Evolutionary conservation across 192 early-diverging fungal species (phyloP).

Genomic region (Umbelopsis isabellina): DNA sequence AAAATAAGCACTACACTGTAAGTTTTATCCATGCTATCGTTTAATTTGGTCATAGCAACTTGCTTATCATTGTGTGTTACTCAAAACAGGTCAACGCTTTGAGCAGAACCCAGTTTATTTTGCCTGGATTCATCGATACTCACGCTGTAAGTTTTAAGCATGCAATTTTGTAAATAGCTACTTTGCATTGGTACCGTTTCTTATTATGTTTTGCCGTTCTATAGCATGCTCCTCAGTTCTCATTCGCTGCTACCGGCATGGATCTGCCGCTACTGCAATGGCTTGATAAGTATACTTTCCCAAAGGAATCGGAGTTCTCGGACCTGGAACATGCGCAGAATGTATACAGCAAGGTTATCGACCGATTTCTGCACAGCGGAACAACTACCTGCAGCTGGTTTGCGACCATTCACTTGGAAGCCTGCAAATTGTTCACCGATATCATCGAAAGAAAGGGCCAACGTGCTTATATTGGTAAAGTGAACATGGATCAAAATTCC

Average conservation of each 20-base stretch:
- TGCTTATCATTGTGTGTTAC: neutral
- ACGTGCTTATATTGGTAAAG: conserved; percentile 92
- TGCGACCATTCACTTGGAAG: conserved; percentile 85
- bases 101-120: conserved; percentile 67
- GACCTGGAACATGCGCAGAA: conserved; percentile 66
- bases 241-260: conserved; percentile 86
- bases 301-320: conserved; percentile 75
- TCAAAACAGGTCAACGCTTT: conserved; percentile 46
- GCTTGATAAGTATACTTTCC: conserved; percentile 92
- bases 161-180: neutral
- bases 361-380: conserved; percentile 74
- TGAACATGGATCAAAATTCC: conserved; percentile 93
- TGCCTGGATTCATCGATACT: conserved; percentile 93
- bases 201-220: neutral
- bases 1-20: conserved; percentile 18
- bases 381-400: conserved; percentile 93
- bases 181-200: neutral
- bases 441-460: conserved; percentile 80
- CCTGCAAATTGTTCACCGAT: conserved; percentile 74
- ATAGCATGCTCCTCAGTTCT: conserved; percentile 90
- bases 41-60: neutral
- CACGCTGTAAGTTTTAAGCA: conserved; percentile 65
- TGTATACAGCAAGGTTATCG: conserved; percentile 71
- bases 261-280: conserved; percentile 89
- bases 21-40: neutral